Base-by-base conservation (phyloP, 2,329 filamentous ascomycete species). In the Colletotrichum ledebouriae region DNA sequence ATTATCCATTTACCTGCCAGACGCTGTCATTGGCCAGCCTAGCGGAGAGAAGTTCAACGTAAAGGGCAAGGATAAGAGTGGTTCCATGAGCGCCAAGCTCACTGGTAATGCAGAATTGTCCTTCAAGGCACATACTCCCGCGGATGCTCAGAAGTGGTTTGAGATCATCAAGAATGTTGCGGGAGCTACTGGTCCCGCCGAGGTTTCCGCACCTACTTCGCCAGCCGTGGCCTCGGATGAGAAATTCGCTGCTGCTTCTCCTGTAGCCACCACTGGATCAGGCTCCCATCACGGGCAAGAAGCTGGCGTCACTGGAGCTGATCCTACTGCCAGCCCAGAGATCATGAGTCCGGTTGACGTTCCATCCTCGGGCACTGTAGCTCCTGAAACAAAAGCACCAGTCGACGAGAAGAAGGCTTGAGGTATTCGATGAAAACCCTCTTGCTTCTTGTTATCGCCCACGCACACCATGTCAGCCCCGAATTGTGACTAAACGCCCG, bases 31-130 rank as follows among this genome's bases (percentile, higher is more conserved):
- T 65, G 93, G 94, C 66, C 76, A 81, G 0, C 87, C 87, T 12
- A 89, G 85, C 72, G 94, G 92, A 61, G 87, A 91, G 69, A 98
- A 97, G 80, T 98, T 99, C 86, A 93, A 89, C 75, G 86, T 99
- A 79, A 97, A 97, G 84, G 96, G 96, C 79, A 98, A 98, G 80
- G 94, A 99, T 77, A 89, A 91, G 64, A 91, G 90, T 75, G 92
- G 92, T 77, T 92, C 91, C 71, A 82, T 98, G 71, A 90, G 91
- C 75, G 92, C 90, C 82, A 95, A 94, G 76, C 87, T 98, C 72
- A 88, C 91, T 55, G 93, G 94, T 72, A 88, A 82, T 29, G 90
- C 93, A 46, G 95, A 98, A 80, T 85, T 97, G 42, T 83, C 86
- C 34, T 98, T 98, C 88, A 97, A 97, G 82, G 94, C 94, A 0